A percentile compares a stretch with the other conserved stretches of the same genome.
These are phyloP conservation scores for Fusarium buxicola DNA, from an alignment of 2,329 filamentous ascomycete genomes.

Conservation along the genomic window DNA sequence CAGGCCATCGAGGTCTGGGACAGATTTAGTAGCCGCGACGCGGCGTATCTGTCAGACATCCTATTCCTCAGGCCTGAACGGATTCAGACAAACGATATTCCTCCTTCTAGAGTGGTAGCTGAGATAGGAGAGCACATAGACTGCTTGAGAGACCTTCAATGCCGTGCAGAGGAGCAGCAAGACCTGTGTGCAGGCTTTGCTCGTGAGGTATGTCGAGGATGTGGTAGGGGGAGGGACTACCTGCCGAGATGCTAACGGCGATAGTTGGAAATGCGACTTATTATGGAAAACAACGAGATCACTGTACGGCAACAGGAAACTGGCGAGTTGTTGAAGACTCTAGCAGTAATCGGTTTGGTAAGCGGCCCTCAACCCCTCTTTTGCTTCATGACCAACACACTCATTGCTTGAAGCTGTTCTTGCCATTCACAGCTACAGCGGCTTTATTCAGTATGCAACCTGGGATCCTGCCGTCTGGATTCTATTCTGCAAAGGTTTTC, in stretches of 20 bases:
- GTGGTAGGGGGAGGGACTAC: accelerated
- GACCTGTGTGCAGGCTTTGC: constrained; percentile 8
- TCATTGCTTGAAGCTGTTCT: background rate
- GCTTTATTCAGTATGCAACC: constrained; percentile 11
- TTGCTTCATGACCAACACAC: accelerated
- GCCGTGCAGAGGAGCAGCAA: constrained; percentile 7
- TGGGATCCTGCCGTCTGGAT: background rate
- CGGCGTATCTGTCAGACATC: background rate
- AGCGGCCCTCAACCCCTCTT: no score
- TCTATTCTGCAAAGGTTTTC: constrained; percentile 4
- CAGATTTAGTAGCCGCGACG: background rate
- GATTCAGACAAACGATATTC: background rate
- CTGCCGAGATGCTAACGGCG: background rate
- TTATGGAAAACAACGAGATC: constrained; percentile 8
- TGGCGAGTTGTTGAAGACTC: background rate
- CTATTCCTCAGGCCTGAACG: background rate
- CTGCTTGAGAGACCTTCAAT: constrained; percentile 5
- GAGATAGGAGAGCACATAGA: constrained; percentile 3
- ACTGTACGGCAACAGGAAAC: background rate
- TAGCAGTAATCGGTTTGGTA: constrained; percentile 2
- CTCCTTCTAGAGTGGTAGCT: background rate
- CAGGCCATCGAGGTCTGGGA: background rate
- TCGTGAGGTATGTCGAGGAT: constrained; percentile 6
- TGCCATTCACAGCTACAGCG: background rate
- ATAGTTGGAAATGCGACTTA: constrained; percentile 15